Evolutionary conservation across 257 asterid species (phyloP), one percentile per base, ranked within the genome.

Genomic region (Przewalskia tangutica): DNA sequence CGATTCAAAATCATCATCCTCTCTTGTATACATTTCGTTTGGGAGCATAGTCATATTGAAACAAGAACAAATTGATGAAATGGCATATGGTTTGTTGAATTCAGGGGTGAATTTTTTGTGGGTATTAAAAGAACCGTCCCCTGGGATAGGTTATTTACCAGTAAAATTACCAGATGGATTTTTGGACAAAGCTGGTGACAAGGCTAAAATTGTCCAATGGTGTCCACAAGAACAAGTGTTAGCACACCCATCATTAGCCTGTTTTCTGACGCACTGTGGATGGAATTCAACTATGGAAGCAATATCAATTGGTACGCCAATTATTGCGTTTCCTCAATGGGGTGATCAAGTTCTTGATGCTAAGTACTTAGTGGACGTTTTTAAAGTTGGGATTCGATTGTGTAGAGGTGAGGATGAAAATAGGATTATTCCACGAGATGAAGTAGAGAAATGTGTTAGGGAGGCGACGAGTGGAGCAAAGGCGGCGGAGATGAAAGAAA

Each of bases 281-380:
- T 94, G 98, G 97, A 94, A 93, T 84, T 94, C 98, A 10, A 88
- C 97, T 2, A 51, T 92, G 88, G 98, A 95, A 88, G 93, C 97
- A 38, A 23, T 95, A 68, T 77, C 97, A 12, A 87, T 89, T 34
- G 98, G 98, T 14, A 92, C 90, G 0, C 97, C 98, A 18, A 86
- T 92, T 77, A 83, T 89, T 84, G 93, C 97, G 34, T 92, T 91
- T 77, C 98, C 98, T 0, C 95, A 88, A 76, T 92, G 94, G 93
- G 98, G 98, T 6, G 98, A 95, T 58, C 97, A 95, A 88, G 98
- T 94, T 12, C 90, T 94, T 27, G 88, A 94, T 67, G 98, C 97
- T 0, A 94, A 93, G 89, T 94, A 87, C 58, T 48, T 93, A 82
- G 97, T 93, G 6, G 98, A 95, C 14, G 95, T 87, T 51, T 91